Conservation (phyloP, 23 red algal species). For the Gracilaria vermiculophylla region DNA sequence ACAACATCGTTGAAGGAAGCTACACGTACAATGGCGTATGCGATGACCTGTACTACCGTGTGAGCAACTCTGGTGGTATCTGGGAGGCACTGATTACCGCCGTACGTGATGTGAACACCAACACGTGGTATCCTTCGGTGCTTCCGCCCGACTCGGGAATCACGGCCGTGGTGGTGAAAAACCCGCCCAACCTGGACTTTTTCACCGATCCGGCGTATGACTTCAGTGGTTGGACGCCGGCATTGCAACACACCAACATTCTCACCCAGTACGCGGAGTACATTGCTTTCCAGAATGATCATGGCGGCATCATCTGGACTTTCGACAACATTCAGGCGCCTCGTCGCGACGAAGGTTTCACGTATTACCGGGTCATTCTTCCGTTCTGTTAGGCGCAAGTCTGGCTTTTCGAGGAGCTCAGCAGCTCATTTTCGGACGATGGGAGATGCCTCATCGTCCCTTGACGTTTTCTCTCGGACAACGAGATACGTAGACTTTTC, state of each 20-base stretch:
- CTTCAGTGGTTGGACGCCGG: conserved; percentile 26
- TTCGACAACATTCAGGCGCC: neutral
- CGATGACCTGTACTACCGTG: neutral
- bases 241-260: neutral
- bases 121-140: neutral
- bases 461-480: too few relatives aligned
- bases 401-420: neutral
- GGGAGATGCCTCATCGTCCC: too few relatives aligned
- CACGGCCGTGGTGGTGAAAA: neutral
- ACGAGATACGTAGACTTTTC: too few relatives aligned
- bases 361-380: conserved; percentile 25
- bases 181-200: conserved; percentile 11
- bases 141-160: neutral
- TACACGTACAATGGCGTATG: conserved; percentile 15
- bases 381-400: conserved; percentile 39
- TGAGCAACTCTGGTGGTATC: neutral
- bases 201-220: conserved; percentile 44
- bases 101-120: neutral
- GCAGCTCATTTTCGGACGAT: too few relatives aligned
- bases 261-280: neutral
- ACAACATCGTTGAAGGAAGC: neutral
- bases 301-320: conserved; percentile 17
- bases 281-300: neutral
- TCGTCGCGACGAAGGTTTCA: neutral
- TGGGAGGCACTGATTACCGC: neutral